Evolutionary conservation across 148 eudicot species (phyloP), one percentile per base, ranked within the genome.

Genomic region (Persicaria tinctoria): DNA sequence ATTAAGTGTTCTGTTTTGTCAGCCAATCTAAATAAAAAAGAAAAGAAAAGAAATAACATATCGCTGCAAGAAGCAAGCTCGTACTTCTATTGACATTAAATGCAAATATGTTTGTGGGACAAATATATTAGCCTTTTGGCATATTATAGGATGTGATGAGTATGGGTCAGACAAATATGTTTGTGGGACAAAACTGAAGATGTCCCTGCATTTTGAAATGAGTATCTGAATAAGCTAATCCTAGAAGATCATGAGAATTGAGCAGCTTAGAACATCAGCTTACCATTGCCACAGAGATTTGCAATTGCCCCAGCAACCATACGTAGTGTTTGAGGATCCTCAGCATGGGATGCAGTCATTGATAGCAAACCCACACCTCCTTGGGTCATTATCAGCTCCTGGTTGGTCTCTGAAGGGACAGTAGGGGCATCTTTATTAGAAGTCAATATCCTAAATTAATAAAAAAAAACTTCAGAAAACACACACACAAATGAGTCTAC

Each of bases 251-350:
- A 66, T 5, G 18, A 44, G 47, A 32, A 32, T 32, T 32, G 38
- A 32, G 38, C 38, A 5, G 70, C 45, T 63, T 63, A 66, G 48
- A 7, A 38, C 17, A 66, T 13, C n/a, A 41, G 5, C 75, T 79
- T 87, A 93, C 98, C 95, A 78, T 93, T 93, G 81, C 97, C 98
- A 74, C 98, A 93, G 78, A 93, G 93, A 77, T 93, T 93, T 56
- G 97, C 97, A 70, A 93, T 84, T 74, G 97, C 97, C 77, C 97
- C 97, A 74, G 97, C 97, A 78, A 93, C 86, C 97, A 93, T 90
- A 80, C 97, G 96, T 81, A 93, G 96, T 38, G 97, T 93, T 83
- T 93, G 97, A 81, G 97, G 95, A 84, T 93, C 97, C 79, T 89
- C 87, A 51, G 98, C 97, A 77, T 87, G 86, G 16, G 87, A 72